These are phyloP conservation scores for Mucor circinelloides DNA, from an alignment of 371 early-diverging fungal species.

Conservation along the genomic window DNA sequence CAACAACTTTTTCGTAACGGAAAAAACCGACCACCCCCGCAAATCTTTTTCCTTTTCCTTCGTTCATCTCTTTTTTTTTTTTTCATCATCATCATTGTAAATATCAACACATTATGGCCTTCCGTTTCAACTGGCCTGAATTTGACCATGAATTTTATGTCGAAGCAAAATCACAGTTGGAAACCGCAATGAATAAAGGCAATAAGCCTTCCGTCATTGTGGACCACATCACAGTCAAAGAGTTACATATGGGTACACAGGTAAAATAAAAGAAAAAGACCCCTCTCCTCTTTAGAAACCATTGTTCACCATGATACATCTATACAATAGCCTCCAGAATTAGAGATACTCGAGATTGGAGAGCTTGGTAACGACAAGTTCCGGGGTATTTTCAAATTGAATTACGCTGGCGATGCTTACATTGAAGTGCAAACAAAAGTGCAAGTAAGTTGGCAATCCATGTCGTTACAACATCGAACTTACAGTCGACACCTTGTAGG, in stretches of 20 bases:
- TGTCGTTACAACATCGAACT: not conserved
- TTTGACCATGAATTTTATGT: constrained; percentile 85
- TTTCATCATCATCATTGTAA: not conserved
- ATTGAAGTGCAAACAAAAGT: constrained; percentile 93
- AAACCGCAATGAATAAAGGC: constrained; percentile 90
- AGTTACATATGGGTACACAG: constrained; percentile 92
- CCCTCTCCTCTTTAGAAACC: not conserved
- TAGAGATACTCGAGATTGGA: constrained; percentile 97
- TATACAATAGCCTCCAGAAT: constrained; percentile 81
- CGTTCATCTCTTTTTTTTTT: not conserved
- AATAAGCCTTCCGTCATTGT: constrained; percentile 90
- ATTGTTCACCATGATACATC: not conserved
- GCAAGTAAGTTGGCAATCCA: constrained; percentile 60
- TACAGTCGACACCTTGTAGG: constrained; percentile 43
- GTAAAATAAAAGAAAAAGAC: constrained; percentile 40
- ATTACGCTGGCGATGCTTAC: constrained; percentile 92
- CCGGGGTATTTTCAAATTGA: constrained; percentile 93
- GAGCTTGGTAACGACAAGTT: constrained; percentile 92
- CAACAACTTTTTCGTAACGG: not conserved
- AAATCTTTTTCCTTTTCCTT: constrained; percentile 1
- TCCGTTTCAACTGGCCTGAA: constrained; percentile 94
- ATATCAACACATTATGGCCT: constrained; percentile 71
- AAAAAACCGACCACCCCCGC: not conserved
- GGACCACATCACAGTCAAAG: constrained; percentile 87
- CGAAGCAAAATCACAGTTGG: constrained; percentile 83